Evolutionary conservation across 2,329 filamentous ascomycete species (phyloP).

Genomic region (Stachybotrys elegans): DNA sequence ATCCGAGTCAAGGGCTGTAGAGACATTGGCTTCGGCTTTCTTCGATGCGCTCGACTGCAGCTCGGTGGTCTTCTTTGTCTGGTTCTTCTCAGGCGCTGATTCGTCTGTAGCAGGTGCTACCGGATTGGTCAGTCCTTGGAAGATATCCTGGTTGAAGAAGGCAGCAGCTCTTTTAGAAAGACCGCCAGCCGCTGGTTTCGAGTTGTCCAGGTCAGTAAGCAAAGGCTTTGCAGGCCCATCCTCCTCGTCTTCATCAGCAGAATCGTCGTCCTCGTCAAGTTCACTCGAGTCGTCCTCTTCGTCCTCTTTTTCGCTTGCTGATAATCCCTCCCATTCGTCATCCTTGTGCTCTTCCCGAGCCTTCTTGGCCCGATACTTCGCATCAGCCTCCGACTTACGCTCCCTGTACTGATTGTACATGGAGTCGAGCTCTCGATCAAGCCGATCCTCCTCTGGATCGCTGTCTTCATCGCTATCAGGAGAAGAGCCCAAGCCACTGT

Average conservation of each 20-base stretch:
- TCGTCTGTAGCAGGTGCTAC: constrained; percentile 44
- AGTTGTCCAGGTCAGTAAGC: constrained; percentile 32
- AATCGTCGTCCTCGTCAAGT: constrained; percentile 51
- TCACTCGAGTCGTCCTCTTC: constrained; percentile 49
- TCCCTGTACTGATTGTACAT: constrained; percentile 87
- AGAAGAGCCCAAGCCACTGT: constrained; percentile 52
- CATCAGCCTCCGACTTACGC: constrained; percentile 70
- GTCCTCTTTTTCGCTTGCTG: constrained; percentile 53
- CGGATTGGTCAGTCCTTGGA: constrained; percentile 71
- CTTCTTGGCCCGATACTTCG: constrained; percentile 88
- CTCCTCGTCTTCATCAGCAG: constrained; percentile 28
- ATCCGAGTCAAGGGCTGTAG: constrained; percentile 16
- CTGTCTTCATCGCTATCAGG: constrained; percentile 56
- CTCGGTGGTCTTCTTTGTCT: too few species aligned
- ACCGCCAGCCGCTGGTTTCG: constrained; percentile 36
- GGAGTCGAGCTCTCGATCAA: constrained; percentile 80
- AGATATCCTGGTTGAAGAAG: constrained; percentile 95
- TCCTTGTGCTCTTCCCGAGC: constrained; percentile 75
- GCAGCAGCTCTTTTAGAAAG: constrained; percentile 80
- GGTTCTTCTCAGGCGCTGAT: too few species aligned
- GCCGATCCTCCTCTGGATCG: constrained; percentile 74
- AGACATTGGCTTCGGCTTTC: constrained; percentile 17
- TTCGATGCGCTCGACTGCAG: constrained; percentile 19
- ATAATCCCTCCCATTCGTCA: constrained; percentile 90
- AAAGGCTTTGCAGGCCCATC: constrained; percentile 19